A percentile compares a stretch with the other conserved stretches of the same genome.
Conservation (phyloP, 495 filamentous ascomycete genomes). For the Penicillium malachiteum region DNA sequence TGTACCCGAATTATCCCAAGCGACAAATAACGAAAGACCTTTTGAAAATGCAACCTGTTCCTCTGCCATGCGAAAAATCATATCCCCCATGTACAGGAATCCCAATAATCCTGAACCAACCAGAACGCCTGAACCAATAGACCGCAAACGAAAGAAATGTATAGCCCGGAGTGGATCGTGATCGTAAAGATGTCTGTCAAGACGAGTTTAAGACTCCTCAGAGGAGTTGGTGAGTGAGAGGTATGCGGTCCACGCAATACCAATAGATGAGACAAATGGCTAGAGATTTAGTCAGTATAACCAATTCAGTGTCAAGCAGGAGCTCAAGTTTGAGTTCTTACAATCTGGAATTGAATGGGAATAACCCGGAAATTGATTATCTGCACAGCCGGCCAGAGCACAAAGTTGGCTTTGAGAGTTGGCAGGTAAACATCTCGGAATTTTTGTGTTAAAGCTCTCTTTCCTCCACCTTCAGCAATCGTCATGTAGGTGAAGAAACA, state of each 20-base stretch:
- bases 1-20: conserved; percentile 8
- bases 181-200: conserved; percentile 6
- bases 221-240: conserved; percentile 90
- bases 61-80: conserved; percentile 1
- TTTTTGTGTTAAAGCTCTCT: conserved; percentile 75
- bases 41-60: conserved; percentile 24
- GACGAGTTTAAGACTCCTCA: conserved; percentile 54
- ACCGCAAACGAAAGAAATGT: conserved; percentile 10
- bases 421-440: conserved; percentile 91
- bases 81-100: conserved; percentile 17
- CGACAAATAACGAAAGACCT: conserved; percentile 6
- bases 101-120: conserved; percentile 7
- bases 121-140: conserved; percentile 16
- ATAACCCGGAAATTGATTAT: conserved; percentile 95
- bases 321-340: conserved; percentile 47
- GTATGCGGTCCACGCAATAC: conserved; percentile 99
- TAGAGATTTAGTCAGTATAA: conserved; percentile 32
- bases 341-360: conserved; percentile 95
- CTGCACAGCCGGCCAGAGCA: conserved; percentile 95
- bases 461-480: conserved; percentile 87
- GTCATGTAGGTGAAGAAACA: conserved; percentile 97
- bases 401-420: conserved; percentile 91
- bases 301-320: neutral
- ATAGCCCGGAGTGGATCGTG: conserved; percentile 1
- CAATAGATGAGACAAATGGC: conserved; percentile 95